Evolutionary conservation across 177 flowering plant species (phyloP).

Genomic region (Tripterygium wilfordii): DNA sequence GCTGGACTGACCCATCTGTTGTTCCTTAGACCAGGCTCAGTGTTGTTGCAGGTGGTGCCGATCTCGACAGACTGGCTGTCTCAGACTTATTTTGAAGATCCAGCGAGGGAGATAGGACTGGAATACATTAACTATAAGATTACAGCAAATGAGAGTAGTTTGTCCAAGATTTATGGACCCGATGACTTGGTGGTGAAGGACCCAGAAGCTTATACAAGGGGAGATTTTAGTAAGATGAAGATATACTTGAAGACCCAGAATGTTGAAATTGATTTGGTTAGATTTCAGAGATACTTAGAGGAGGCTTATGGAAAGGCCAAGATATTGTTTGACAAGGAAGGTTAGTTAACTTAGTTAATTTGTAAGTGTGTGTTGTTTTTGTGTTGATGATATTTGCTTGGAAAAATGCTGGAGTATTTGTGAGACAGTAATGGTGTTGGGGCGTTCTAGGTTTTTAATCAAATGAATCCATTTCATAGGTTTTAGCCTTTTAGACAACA

Average conservation of each 20-base stretch:
- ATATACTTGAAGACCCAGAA: constrained; percentile 41
- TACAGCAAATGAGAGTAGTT: constrained; percentile 38
- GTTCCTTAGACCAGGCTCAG: constrained; percentile 43
- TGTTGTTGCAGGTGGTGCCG: constrained; percentile 49
- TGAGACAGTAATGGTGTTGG: no score
- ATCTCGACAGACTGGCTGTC: constrained; percentile 41
- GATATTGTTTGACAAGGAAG: constrained; percentile 26
- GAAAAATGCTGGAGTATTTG: no score
- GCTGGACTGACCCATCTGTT: constrained; percentile 49
- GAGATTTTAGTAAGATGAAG: constrained; percentile 15
- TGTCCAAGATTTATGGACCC: no score
- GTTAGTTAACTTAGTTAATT: no score
- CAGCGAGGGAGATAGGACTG: constrained; percentile 35
- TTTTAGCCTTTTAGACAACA: no score
- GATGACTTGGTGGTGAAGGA: constrained; percentile 28
- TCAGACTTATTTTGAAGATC: constrained; percentile 25
- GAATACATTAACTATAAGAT: constrained; percentile 46
- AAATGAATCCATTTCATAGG: no score
- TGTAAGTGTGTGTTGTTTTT: no score
- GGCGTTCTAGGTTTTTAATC: no score
- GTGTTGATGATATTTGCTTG: no score
- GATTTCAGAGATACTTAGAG: constrained; percentile 29
- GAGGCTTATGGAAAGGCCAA: constrained; percentile 29
- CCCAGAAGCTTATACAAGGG: constrained; percentile 15
- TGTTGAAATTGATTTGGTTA: constrained; percentile 36